These are phyloP conservation scores for Nakataea oryzae DNA, from an alignment of 2,329 filamentous ascomycete genomes.

Conservation along the genomic window DNA sequence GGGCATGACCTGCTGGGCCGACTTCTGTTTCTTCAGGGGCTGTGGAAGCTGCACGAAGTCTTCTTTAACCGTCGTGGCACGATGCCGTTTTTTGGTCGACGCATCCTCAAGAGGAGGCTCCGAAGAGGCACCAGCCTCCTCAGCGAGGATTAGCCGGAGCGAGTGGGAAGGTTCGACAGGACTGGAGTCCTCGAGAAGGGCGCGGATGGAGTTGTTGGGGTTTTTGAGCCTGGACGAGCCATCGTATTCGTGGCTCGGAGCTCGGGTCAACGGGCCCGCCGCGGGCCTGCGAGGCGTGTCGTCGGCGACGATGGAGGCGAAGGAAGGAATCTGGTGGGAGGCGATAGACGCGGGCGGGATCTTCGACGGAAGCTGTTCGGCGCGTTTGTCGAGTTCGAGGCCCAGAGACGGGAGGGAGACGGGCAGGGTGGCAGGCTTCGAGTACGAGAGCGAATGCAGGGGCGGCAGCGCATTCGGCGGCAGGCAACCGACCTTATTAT, in stretches of 20 bases:
- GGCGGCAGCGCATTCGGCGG: constrained; percentile 43
- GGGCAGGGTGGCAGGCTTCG: constrained; percentile 28
- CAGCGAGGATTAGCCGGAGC: constrained; percentile 34
- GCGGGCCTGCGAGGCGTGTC: background rate
- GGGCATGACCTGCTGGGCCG: constrained; percentile 46
- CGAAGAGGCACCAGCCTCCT: constrained; percentile 13
- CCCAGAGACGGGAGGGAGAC: constrained; percentile 41
- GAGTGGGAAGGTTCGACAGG: constrained; percentile 28
- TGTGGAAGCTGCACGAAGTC: constrained; percentile 55
- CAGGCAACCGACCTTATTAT: constrained; percentile 31
- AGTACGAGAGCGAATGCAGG: constrained; percentile 35
- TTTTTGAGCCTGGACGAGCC: constrained; percentile 6
- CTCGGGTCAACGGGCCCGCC: background rate
- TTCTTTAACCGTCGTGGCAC: constrained; percentile 39
- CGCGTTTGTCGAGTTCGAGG: constrained; percentile 31
- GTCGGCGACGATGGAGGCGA: constrained; percentile 9
- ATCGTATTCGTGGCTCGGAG: constrained; percentile 9
- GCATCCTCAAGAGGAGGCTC: constrained; percentile 24
- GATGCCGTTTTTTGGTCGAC: constrained; percentile 43
- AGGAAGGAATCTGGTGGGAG: constrained; percentile 13
- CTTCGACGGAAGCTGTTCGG: constrained; percentile 22
- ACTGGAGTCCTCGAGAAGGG: constrained; percentile 29
- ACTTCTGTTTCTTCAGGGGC: constrained; percentile 54
- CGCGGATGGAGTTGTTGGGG: constrained; percentile 24
- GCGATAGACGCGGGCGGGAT: constrained; percentile 1